Percentiles rank a stretch among this genome's conserved stretches.
These are phyloP conservation scores for Monilinia aucupariae DNA, from an alignment of 2,329 filamentous ascomycete species.

Conservation along the genomic window DNA sequence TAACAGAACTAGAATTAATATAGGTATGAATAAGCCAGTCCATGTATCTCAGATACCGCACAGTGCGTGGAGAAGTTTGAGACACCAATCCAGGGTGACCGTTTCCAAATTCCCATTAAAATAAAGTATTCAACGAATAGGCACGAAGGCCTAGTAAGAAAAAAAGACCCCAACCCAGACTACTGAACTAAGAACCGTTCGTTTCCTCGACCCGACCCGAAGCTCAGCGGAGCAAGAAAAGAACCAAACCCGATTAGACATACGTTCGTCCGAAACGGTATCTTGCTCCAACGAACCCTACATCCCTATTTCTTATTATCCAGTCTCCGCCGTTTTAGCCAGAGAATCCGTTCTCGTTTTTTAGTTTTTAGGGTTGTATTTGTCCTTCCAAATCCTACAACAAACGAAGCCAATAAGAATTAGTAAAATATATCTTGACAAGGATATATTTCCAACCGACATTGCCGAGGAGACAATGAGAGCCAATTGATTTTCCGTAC, in stretches of 20 bases:
- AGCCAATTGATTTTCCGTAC: slow-evolving; percentile 16
- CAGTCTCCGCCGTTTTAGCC: background rate
- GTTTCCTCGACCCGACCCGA: slow-evolving; percentile 8
- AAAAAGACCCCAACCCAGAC: background rate
- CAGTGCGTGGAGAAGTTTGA: background rate
- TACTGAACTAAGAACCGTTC: background rate
- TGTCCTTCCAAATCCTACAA: slow-evolving; percentile 87
- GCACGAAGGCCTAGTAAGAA: background rate
- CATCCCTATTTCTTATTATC: background rate
- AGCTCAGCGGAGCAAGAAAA: background rate
- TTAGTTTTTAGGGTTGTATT: slow-evolving; percentile 56
- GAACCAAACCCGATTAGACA: slow-evolving; percentile 13
- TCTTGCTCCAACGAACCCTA: background rate
- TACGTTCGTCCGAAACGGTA: background rate
- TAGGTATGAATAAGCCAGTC: slow-evolving; percentile 3
- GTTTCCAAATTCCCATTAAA: background rate
- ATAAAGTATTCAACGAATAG: background rate
- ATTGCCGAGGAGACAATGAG: slow-evolving; percentile 13
- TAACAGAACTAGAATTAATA: slow-evolving; percentile 4
- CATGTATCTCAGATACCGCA: background rate
- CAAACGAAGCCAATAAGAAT: background rate
- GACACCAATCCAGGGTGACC: slow-evolving; percentile 10
- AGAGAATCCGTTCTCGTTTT: slow-evolving; percentile 7
- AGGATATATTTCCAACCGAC: slow-evolving; percentile 7
- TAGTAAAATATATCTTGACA: slow-evolving; percentile 8